Evolutionary conservation across 768 basidiomycete genomes (phyloP).

Genomic region (Favolaschia claudopus): DNA sequence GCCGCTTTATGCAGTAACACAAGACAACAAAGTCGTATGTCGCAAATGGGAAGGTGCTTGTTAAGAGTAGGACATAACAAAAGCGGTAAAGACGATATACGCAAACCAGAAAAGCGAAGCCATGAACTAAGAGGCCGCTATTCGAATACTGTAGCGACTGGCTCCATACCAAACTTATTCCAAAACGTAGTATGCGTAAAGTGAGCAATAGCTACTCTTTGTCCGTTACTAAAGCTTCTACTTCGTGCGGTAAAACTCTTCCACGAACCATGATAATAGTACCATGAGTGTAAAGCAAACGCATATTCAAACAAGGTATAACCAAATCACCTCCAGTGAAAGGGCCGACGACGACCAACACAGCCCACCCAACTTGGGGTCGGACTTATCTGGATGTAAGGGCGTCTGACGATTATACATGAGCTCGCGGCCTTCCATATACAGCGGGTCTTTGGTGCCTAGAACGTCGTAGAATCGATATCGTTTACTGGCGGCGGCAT

Average conservation of each 20-base stretch:
- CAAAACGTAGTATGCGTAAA: not conserved
- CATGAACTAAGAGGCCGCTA: no score
- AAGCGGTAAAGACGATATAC: no score
- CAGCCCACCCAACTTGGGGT: constrained; percentile 24
- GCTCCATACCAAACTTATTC: not conserved
- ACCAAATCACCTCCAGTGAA: not conserved
- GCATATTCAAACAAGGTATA: not conserved
- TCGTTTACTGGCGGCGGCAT: not conserved
- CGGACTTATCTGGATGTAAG: constrained; percentile 19
- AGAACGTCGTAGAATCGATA: constrained; percentile 11
- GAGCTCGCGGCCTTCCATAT: constrained; percentile 25
- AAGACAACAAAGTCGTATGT: no score
- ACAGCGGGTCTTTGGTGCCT: constrained; percentile 19
- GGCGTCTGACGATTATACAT: constrained; percentile 26
- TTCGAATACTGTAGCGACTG: no score
- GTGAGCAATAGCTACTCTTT: not conserved
- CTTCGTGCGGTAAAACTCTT: not conserved
- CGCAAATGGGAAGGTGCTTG: no score
- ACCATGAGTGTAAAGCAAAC: not conserved
- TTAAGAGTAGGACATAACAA: no score
- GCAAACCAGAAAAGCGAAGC: no score
- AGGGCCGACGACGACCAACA: not conserved
- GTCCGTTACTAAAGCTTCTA: no score
- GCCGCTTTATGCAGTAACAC: no score
- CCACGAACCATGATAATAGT: not conserved